Evolutionary conservation across 148 eudicot species (phyloP).

Genomic region (Rhododendron kiyosumense): DNA sequence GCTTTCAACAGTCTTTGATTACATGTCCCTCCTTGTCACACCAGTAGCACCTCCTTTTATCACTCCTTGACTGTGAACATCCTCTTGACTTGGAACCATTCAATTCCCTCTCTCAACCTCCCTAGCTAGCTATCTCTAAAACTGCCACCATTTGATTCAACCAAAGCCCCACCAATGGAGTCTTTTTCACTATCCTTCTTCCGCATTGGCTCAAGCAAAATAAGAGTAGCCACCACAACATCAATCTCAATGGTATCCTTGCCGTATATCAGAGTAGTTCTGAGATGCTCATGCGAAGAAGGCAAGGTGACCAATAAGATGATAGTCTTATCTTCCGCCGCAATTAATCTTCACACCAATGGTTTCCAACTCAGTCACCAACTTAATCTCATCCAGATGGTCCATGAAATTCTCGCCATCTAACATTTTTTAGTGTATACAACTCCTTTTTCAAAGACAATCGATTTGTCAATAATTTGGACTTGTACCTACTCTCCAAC

Average conservation of each 20-base stretch:
- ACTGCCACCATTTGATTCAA: too few relatives aligned
- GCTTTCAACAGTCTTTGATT: too few relatives aligned
- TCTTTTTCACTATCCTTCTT: neutral
- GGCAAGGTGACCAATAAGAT: neutral
- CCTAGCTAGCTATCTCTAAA: too few relatives aligned
- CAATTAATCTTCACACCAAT: neutral
- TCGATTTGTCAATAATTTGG: too few relatives aligned
- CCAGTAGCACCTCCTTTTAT: too few relatives aligned
- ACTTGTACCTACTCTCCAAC: neutral
- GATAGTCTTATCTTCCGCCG: neutral
- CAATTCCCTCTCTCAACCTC: too few relatives aligned
- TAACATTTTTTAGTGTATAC: neutral
- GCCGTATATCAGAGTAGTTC: neutral
- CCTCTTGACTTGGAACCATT: neutral
- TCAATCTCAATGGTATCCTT: neutral
- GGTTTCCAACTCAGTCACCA: neutral
- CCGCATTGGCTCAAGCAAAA: neutral
- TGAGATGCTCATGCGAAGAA: neutral
- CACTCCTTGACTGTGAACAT: neutral
- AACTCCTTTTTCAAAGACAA: neutral
- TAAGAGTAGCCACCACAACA: too few relatives aligned
- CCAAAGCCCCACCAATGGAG: too few relatives aligned
- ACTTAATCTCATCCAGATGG: neutral
- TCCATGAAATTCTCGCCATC: too few relatives aligned
- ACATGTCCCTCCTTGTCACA: too few relatives aligned